Conservation (phyloP, 345 rosid genomes). For the Nephelium lappaceum region DNA sequence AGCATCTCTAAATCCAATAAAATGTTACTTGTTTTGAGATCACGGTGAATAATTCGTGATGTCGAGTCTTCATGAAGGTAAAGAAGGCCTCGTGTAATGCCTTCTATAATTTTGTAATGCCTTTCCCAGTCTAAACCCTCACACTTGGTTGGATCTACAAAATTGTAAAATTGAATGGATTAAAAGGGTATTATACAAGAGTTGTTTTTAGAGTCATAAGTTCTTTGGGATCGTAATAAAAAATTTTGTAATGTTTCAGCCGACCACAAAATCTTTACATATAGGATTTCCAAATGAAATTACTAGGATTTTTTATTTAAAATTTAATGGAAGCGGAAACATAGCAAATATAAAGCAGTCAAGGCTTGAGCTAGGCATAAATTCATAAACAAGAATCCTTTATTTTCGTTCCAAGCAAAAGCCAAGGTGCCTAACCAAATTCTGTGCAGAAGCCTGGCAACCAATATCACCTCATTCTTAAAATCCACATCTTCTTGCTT, state of each 20-base stretch:
- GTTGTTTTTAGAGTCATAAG: too few relatives aligned
- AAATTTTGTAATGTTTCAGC: too few relatives aligned
- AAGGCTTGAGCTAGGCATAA: conserved; percentile 37
- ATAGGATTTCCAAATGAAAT: too few relatives aligned
- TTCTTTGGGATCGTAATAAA: too few relatives aligned
- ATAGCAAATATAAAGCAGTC: conserved; percentile 27
- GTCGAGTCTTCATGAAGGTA: conserved; percentile 48
- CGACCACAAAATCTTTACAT: too few relatives aligned
- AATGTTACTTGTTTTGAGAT: conserved; percentile 43
- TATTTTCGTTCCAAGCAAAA: conserved; percentile 35
- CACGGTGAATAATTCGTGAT: conserved; percentile 40
- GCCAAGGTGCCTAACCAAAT: conserved; percentile 37
- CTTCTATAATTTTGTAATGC: conserved; percentile 31
- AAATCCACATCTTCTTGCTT: conserved; percentile 42
- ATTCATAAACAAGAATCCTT: conserved; percentile 40
- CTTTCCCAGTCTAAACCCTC: conserved; percentile 31
- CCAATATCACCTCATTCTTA: conserved; percentile 35
- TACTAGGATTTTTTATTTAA: not conserved
- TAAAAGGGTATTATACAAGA: not conserved
- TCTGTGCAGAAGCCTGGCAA: conserved; percentile 45
- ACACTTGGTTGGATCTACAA: conserved; percentile 27
- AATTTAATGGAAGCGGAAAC: conserved; percentile 6
- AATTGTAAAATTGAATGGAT: not conserved
- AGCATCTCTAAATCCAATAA: conserved; percentile 36
- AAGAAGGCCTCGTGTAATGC: conserved; percentile 38